Conservation (phyloP, 2,329 filamentous ascomycete species). For the Orbilia ellipsospora region DNA sequence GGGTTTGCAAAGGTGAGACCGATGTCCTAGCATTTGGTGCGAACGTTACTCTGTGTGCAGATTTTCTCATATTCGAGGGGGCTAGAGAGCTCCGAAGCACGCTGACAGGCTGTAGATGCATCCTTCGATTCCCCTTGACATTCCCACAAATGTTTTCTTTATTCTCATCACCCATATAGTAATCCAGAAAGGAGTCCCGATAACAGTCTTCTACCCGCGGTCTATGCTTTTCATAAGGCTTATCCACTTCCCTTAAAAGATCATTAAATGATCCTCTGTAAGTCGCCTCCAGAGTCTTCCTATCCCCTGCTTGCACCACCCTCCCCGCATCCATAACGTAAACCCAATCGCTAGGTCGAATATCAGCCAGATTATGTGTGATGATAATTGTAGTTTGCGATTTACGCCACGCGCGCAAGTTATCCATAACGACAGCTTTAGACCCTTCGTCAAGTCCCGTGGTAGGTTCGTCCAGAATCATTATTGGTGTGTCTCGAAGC, state of each 20-base stretch:
- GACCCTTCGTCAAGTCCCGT: conserved; percentile 84
- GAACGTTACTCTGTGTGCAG: conserved; percentile 32
- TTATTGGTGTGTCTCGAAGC: conserved; percentile 79
- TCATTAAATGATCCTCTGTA: conserved; percentile 66
- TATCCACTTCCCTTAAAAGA: conserved; percentile 59
- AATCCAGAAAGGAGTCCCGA: conserved; percentile 42
- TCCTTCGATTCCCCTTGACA: conserved; percentile 10
- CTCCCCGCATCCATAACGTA: conserved; percentile 79
- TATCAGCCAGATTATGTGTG: conserved; percentile 86
- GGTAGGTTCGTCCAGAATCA: conserved; percentile 89
- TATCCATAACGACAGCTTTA: conserved; percentile 75
- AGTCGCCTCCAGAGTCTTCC: conserved; percentile 67
- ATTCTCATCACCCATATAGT: conserved; percentile 35
- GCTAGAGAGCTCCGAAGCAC: conserved; percentile 28
- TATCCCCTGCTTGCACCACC: conserved; percentile 76
- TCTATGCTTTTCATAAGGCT: conserved; percentile 15
- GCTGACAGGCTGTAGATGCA: conserved; percentile 9
- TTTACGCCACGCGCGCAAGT: conserved; percentile 79
- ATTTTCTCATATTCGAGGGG: conserved; percentile 22
- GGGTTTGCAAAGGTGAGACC: conserved; percentile 1
- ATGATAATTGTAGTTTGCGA: conserved; percentile 92
- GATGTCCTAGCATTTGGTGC: conserved; percentile 18
- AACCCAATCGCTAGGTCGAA: conserved; percentile 77
- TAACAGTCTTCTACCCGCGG: conserved; percentile 10
- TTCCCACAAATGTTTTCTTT: conserved; percentile 39